Conservation (phyloP, 306 rosid species). For the Gleditsia sinensis region DNA sequence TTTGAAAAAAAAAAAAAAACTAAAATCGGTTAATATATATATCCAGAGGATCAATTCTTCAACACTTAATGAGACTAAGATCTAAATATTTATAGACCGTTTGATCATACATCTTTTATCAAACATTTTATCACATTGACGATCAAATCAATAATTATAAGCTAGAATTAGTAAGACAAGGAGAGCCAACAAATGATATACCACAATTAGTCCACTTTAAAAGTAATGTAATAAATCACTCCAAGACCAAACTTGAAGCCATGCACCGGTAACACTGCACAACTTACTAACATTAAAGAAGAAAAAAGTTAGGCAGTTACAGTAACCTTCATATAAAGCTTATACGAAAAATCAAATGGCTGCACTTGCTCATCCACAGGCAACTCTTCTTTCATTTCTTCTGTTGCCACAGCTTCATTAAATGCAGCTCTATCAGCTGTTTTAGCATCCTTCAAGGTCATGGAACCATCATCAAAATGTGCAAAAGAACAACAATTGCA, state of each 20-base stretch:
- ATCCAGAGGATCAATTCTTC: too few relatives aligned
- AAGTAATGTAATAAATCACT: neutral
- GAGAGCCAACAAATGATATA: neutral
- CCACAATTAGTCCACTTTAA: neutral
- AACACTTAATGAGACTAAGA: too few relatives aligned
- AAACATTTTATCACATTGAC: neutral
- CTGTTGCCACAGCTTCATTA: neutral
- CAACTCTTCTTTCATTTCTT: constrained; percentile 31
- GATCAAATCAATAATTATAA: neutral
- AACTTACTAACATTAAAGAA: neutral
- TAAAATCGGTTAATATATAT: neutral
- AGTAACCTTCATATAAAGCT: neutral
- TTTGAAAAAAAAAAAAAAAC: neutral
- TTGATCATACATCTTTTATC: neutral
- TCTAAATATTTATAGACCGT: too few relatives aligned
- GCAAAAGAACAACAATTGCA: neutral
- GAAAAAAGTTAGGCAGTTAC: neutral
- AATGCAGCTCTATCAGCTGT: neutral
- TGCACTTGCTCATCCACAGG: constrained; percentile 26
- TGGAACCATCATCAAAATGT: neutral
- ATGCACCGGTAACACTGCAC: neutral
- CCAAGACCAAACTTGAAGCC: too few relatives aligned
- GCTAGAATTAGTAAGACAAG: neutral
- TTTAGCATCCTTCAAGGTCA: neutral
- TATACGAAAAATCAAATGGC: constrained; percentile 23